Percentiles rank a stretch among this genome's conserved stretches.
Conservation (phyloP, 768 basidiomycete genomes). For the Leccinum longicurvipes region DNA sequence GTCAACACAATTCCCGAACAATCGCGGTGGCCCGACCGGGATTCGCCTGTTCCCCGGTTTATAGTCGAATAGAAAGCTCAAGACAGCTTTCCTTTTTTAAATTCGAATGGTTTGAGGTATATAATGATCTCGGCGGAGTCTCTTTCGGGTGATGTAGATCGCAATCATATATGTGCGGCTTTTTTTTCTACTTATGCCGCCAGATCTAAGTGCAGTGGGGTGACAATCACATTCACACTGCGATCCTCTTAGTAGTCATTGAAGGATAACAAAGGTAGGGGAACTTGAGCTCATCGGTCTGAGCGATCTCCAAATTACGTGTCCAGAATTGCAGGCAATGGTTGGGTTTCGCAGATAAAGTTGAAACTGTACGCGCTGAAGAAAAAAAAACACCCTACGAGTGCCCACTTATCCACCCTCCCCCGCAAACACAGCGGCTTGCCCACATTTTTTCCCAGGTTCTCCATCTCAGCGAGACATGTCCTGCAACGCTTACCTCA, state of each 20-base stretch:
- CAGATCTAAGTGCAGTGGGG: no score
- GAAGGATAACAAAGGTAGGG: constrained; percentile 28
- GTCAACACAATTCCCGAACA: not conserved
- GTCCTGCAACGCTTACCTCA: constrained; percentile 27
- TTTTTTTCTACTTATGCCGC: no score
- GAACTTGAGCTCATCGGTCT: constrained; percentile 44
- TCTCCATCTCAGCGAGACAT: constrained; percentile 47
- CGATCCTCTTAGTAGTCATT: no score
- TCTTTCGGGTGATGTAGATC: no score
- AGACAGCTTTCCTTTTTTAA: no score
- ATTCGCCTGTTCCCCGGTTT: no score
- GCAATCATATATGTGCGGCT: no score
- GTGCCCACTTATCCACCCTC: constrained; percentile 46
- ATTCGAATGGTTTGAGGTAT: no score
- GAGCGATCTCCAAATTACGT: constrained; percentile 36
- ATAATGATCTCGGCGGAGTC: no score
- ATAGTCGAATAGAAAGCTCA: no score
- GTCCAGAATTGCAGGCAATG: not conserved
- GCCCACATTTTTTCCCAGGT: constrained; percentile 65
- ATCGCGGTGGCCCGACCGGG: no score
- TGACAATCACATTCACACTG: no score
- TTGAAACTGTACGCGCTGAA: not conserved
- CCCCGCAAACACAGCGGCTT: constrained; percentile 67
- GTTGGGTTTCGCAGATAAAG: not conserved
- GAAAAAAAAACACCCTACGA: constrained; percentile 5